Evolutionary conservation across 805 yeast species (phyloP), one percentile per base, ranked within the genome.

Genomic region (Priceomyces carsonii): DNA sequence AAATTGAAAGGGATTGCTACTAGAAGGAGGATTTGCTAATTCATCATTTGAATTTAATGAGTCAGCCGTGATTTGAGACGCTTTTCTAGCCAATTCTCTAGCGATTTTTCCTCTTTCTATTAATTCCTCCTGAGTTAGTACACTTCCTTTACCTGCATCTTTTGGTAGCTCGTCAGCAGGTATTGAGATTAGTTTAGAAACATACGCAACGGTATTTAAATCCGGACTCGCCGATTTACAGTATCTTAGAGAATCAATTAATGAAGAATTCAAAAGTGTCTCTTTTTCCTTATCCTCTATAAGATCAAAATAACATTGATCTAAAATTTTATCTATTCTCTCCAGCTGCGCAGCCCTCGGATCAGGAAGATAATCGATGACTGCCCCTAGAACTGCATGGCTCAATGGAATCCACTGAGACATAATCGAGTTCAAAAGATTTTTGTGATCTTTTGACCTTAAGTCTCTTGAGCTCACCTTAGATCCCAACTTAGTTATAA

Each of bases 321-420:
- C 47, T 29, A 93, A 59, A 21, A 90, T 73, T 9, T 75, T 75
- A 8, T 81, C 83, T 42, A 87, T 75, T 45, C 97, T 75, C 21
- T 72, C 77, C 15, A 60, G 61, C 57, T 93, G 99, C 0, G 97
- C 85, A 1, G 55, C 66, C 4, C 72, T 50, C 1, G 99, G 99
- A 6, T 95, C 84, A 0, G 97, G 96, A 31, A 93, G 59, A 42
- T 79, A 77, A 40, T 88, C 93, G 20, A 90, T 82, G 4, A 91
- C 95, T 1, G 95, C 80, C 7, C 93, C 71, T 18, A 93, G 63
- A 6, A 91, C 75, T 0, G 98, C 86, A 24, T 85, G 82, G 16
- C 97, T 84, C 4, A 93, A 77, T 1, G 99, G 98, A 15, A 93
- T 66, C 97, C 99, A 93, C 54, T 91, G 97, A 1, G 88, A 79